Base-by-base conservation (phyloP, 2,329 filamentous ascomycete genomes). In the Aquanectria penicillioides region DNA sequence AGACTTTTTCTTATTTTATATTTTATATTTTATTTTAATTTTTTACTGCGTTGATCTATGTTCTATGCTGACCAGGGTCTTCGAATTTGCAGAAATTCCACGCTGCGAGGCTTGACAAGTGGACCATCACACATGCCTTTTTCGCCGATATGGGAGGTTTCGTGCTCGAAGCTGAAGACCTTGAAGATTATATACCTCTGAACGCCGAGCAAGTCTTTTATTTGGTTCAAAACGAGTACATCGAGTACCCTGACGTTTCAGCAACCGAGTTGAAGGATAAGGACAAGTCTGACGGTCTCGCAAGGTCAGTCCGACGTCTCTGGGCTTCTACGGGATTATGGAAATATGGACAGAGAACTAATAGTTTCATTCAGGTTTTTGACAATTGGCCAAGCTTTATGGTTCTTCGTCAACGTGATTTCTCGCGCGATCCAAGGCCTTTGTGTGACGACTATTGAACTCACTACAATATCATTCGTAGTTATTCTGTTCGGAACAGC, bases 121-220 rank as follows among this genome's bases (percentile, higher is more conserved):
- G 59, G 61, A 60, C 43, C 6, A 15, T 51, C 3, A 46, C 23
- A 2, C 59, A 62, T 29, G 59, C 36, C 1, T 64, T 64, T 18
- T 64, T 64, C 11, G 56, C 56, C 3, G 56, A 62, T 2, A 62
- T 64, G 59, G 61, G 56, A 0, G 59, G 59, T 8, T 62, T 62
- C 23, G 29, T 57, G 1, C 47, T 64, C 5, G 9, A 5, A 3
- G 23, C 40, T 1, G 6, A 26, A 0, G 50, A 40, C 25, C 34
- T 43, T 1, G 1, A 2, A 0, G 10, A 2, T 4, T 22, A 31
- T 1, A 20, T 62, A 20, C 51, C 61, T 0, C 31, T 64, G 5
- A 48, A 62, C 17, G 56, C 61, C n/a, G 61, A 64, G 9, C 61
- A 64, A 15, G 2, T 64, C 3, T 62, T 47, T 10, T 64, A 64